Evolutionary conservation across 2,329 filamentous ascomycete species (phyloP).

Genomic region (Cladosporium colombiae): DNA sequence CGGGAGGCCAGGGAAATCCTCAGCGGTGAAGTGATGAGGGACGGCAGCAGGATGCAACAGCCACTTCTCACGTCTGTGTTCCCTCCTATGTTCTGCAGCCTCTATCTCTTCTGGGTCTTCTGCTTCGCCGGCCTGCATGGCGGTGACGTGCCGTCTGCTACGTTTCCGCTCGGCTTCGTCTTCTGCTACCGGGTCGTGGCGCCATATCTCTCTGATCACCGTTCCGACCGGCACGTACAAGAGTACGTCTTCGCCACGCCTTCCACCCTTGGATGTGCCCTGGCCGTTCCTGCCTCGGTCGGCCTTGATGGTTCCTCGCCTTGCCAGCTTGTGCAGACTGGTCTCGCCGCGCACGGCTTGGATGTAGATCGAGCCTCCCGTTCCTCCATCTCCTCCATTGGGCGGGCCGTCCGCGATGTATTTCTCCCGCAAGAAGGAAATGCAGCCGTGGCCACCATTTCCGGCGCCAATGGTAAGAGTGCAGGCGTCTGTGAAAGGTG

Average conservation of each 20-base stretch:
- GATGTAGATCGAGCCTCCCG: slow-evolving; percentile 89
- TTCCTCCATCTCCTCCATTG: slow-evolving; percentile 92
- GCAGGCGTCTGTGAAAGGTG: slow-evolving; percentile 86
- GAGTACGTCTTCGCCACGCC: slow-evolving; percentile 81
- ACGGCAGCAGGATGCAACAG: slow-evolving; percentile 80
- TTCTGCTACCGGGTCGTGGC: slow-evolving; percentile 74
- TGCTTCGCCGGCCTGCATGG: slow-evolving; percentile 29
- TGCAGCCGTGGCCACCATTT: slow-evolving; percentile 83
- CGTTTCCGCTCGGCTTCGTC: slow-evolving; percentile 51
- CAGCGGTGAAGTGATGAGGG: slow-evolving; percentile 65
- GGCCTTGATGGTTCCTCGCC: slow-evolving; percentile 72
- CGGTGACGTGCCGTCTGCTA: slow-evolving; percentile 21
- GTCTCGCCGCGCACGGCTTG: slow-evolving; percentile 90
- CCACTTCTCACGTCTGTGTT: slow-evolving; percentile 68
- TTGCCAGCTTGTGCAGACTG: slow-evolving; percentile 85
- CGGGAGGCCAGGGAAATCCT: slow-evolving; percentile 59
- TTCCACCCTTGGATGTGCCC: slow-evolving; percentile 71
- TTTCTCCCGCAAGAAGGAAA: slow-evolving; percentile 90
- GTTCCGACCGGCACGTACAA: slow-evolving; percentile 92
- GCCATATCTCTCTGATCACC: slow-evolving; percentile 77
- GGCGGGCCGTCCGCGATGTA: slow-evolving; percentile 85
- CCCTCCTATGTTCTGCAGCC: slow-evolving; percentile 15
- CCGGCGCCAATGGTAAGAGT: slow-evolving; percentile 76
- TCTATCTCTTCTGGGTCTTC: slow-evolving; percentile 27
- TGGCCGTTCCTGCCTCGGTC: slow-evolving; percentile 76